Evolutionary conservation across 2,329 filamentous ascomycete species (phyloP).

Genomic region (Alternaria ventricosa): DNA sequence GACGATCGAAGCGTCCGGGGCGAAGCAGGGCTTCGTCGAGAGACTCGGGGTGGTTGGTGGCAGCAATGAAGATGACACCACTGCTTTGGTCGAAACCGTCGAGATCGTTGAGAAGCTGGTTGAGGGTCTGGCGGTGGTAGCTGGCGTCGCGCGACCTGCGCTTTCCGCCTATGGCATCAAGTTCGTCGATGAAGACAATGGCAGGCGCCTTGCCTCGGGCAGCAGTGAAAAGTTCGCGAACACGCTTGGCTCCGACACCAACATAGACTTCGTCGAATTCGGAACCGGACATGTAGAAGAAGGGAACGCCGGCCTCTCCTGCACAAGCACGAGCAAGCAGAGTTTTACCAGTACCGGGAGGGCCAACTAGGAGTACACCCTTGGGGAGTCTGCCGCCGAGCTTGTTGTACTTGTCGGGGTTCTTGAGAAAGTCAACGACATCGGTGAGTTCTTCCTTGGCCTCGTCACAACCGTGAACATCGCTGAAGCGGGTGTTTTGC

Average conservation of each 20-base stretch:
- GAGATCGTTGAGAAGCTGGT: constrained; percentile 94
- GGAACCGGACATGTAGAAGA: constrained; percentile 99
- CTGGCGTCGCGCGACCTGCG: constrained; percentile 91
- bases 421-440: constrained; percentile 93
- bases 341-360: constrained; percentile 97
- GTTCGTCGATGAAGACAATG: constrained; percentile 94
- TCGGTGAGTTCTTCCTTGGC: constrained; percentile 98
- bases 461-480: constrained; percentile 97
- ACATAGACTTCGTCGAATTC: constrained; percentile 99
- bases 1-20: constrained; percentile 93
- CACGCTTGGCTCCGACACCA: constrained; percentile 93
- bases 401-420: constrained; percentile 90
- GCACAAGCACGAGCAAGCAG: constrained; percentile 93
- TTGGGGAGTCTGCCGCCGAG: constrained; percentile 97
- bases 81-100: constrained; percentile 96
- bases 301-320: constrained; percentile 94
- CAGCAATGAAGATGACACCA: constrained; percentile 93
- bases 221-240: constrained; percentile 86
- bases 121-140: constrained; percentile 96
- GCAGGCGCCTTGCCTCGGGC: constrained; percentile 86
- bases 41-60: constrained; percentile 93
- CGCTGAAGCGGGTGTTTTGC: constrained; percentile 87
- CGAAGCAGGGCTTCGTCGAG: constrained; percentile 94
- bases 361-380: constrained; percentile 91
- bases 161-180: constrained; percentile 93